phyloP scores from a whole-genome alignment of 2,329 filamentous ascomycete genomes.

The Penicillium sp. region DNA sequence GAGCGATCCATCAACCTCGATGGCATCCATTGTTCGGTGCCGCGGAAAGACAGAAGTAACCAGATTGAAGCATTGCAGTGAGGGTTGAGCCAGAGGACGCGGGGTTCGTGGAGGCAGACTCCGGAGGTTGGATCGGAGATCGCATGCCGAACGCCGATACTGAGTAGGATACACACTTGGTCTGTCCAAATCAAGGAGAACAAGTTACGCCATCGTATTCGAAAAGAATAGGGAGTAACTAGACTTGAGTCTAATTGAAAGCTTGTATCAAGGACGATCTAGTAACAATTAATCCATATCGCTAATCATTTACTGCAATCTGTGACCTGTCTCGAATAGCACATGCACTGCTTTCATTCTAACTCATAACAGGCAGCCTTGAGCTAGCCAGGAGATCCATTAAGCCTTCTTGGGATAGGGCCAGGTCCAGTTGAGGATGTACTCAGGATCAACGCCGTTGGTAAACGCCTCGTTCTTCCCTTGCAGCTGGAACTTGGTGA shows the following conservation, averaged over 20 bases:
- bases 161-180: too few relatives aligned
- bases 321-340: not conserved
- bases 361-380: not conserved
- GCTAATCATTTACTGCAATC: not conserved
- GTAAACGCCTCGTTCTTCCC: constrained; percentile 68
- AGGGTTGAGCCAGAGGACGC: not conserved
- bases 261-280: too few relatives aligned
- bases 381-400: not conserved
- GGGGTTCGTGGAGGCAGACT: not conserved
- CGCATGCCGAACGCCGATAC: not conserved
- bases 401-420: constrained; percentile 39
- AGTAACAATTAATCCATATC: not conserved
- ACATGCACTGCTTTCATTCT: not conserved
- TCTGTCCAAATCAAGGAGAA: too few relatives aligned
- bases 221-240: too few relatives aligned
- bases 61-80: not conserved
- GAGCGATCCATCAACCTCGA: not conserved
- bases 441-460: constrained; percentile 68
- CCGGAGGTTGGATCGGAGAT: not conserved
- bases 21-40: not conserved
- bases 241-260: too few relatives aligned
- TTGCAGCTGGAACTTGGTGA: constrained; percentile 66
- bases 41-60: not conserved
- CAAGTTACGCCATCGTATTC: too few relatives aligned
- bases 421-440: constrained; percentile 69